These are phyloP conservation scores for Thelonectria olida DNA, from an alignment of 2,329 filamentous ascomycete genomes.

Conservation along the genomic window DNA sequence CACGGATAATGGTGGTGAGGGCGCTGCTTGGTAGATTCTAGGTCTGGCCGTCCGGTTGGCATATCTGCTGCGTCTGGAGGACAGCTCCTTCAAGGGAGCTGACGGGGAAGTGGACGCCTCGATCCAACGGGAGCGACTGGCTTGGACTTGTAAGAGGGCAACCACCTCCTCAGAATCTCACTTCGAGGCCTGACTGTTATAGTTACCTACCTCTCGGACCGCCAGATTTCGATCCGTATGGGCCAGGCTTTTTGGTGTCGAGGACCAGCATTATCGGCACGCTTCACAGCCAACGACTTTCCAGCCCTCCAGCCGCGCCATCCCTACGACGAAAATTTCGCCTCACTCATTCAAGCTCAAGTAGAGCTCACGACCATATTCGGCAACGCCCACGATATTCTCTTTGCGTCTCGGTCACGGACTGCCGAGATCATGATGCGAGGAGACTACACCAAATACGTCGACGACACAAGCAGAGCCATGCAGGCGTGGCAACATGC, in stretches of 20 bases:
- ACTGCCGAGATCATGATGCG: slow-evolving; percentile 24
- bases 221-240: slow-evolving; percentile 18
- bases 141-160: slow-evolving; percentile 7
- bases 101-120: slow-evolving; percentile 4
- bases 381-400: slow-evolving; percentile 24
- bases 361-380: slow-evolving; percentile 20
- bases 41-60: slow-evolving; percentile 7
- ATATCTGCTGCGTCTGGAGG: slow-evolving; percentile 10
- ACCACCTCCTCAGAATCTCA: neutral
- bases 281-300: slow-evolving; percentile 22
- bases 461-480: slow-evolving; percentile 20
- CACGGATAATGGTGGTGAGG: slow-evolving; percentile 14
- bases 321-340: slow-evolving; percentile 18
- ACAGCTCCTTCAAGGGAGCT: slow-evolving; percentile 7
- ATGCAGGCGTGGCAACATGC: slow-evolving; percentile 21
- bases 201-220: slow-evolving; percentile 13
- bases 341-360: slow-evolving; percentile 20
- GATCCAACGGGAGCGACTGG: slow-evolving; percentile 9
- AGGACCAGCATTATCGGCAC: slow-evolving; percentile 19
- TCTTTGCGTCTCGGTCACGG: slow-evolving; percentile 18
- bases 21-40: slow-evolving; percentile 20
- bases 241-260: slow-evolving; percentile 24
- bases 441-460: slow-evolving; percentile 26
- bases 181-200: neutral
- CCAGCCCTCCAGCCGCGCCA: slow-evolving; percentile 15